These are phyloP conservation scores for Eucalyptus urophylla DNA, from an alignment of 345 rosid species.

Conservation along the genomic window DNA sequence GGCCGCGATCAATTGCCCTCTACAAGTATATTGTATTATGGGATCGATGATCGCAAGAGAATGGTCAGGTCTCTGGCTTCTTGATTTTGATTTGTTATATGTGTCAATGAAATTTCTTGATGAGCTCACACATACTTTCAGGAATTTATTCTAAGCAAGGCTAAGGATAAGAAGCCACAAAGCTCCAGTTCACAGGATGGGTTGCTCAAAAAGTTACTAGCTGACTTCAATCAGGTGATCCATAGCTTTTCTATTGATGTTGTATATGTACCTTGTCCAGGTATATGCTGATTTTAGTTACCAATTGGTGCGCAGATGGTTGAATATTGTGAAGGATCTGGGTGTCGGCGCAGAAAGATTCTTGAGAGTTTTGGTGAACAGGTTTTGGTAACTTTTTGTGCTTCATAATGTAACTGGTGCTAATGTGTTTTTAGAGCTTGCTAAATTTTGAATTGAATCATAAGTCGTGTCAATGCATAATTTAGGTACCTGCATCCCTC, in stretches of 20 bases:
- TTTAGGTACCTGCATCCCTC: slow-evolving; percentile 43
- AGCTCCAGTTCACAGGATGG: slow-evolving; percentile 31
- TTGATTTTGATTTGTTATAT: background rate
- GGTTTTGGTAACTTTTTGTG: slow-evolving; percentile 19
- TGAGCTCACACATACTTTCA: slow-evolving; percentile 13
- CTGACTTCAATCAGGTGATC: slow-evolving; percentile 64
- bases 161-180: slow-evolving; percentile 47
- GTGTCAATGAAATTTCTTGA: background rate
- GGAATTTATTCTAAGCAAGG: slow-evolving; percentile 74
- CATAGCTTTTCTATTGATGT: background rate
- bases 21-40: slow-evolving; percentile 81
- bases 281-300: slow-evolving; percentile 1
- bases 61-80: slow-evolving; percentile 39
- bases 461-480: background rate
- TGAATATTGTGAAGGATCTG: slow-evolving; percentile 81
- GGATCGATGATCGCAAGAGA: slow-evolving; percentile 76
- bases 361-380: slow-evolving; percentile 90
- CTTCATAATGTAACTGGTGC: background rate
- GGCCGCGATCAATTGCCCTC: slow-evolving; percentile 92
- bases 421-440: background rate
- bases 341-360: slow-evolving; percentile 86
- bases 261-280: background rate
- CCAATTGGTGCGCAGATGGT: slow-evolving; percentile 43
- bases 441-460: background rate
- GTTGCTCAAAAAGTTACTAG: slow-evolving; percentile 36